Conservation (phyloP, 768 basidiomycete species). For the Cystofilobasidium capitatum region DNA sequence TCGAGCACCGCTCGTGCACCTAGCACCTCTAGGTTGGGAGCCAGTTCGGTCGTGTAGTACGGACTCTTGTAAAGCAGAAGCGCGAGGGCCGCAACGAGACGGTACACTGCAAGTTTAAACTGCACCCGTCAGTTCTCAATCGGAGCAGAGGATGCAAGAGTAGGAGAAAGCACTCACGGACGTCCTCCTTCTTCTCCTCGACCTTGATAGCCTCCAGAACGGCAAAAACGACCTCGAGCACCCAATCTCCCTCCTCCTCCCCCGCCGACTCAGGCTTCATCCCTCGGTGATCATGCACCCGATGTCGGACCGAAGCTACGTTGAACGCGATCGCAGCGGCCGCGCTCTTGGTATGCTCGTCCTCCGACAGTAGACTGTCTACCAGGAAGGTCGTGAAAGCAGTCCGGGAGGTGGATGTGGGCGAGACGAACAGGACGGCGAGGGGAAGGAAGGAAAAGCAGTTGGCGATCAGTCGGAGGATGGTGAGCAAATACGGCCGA, state of each 20-base stretch:
- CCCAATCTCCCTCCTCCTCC: slow-evolving; percentile 65
- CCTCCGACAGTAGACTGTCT: slow-evolving; percentile 57
- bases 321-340: slow-evolving; percentile 78
- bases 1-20: slow-evolving; percentile 50
- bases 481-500: slow-evolving; percentile 56
- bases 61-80: slow-evolving; percentile 69
- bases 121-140: background rate
- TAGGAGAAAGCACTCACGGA: slow-evolving; percentile 50
- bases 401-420: slow-evolving; percentile 28
- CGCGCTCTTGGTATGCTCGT: slow-evolving; percentile 60
- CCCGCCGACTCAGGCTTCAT: slow-evolving; percentile 40
- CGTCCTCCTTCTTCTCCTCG: slow-evolving; percentile 66
- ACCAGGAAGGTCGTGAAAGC: slow-evolving; percentile 53
- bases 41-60: slow-evolving; percentile 49
- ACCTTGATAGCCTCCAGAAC: slow-evolving; percentile 66
- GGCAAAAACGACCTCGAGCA: slow-evolving; percentile 71
- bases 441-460: slow-evolving; percentile 48
- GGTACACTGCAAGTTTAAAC: slow-evolving; percentile 52
- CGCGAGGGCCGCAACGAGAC: slow-evolving; percentile 66
- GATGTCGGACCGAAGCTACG: slow-evolving; percentile 57
- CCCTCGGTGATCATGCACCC: slow-evolving; percentile 25
- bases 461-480: slow-evolving; percentile 61
- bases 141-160: background rate
- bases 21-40: slow-evolving; percentile 59
- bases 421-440: slow-evolving; percentile 43